A percentile compares a stretch with the other conserved stretches of the same genome.
These are phyloP conservation scores for Aquilaria agallochum DNA, from an alignment of 441 rosid genomes.

Conservation along the genomic window DNA sequence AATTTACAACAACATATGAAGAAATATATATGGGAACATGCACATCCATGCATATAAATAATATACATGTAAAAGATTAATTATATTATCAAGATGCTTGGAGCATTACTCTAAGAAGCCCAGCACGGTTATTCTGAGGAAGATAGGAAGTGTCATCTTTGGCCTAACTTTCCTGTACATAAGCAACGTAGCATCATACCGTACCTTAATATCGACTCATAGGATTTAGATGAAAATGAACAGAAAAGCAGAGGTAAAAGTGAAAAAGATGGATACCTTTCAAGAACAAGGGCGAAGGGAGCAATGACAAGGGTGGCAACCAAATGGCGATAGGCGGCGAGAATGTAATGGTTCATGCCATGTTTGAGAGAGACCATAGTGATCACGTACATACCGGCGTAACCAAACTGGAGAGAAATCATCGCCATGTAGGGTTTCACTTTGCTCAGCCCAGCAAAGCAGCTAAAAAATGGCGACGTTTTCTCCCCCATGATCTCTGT, in stretches of 20 bases:
- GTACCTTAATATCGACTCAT: no score
- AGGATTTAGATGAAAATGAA: neutral
- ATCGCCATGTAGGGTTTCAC: slow-evolving; percentile 77
- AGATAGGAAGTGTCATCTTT: slow-evolving; percentile 64
- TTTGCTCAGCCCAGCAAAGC: slow-evolving; percentile 19
- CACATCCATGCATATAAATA: no score
- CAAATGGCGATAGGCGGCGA: slow-evolving; percentile 76
- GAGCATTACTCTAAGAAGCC: slow-evolving; percentile 76
- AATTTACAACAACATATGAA: no score
- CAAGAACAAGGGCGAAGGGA: slow-evolving; percentile 78
- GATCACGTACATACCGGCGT: slow-evolving; percentile 86
- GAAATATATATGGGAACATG: no score
- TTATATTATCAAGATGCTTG: neutral
- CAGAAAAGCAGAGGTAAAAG: neutral
- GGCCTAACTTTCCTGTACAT: slow-evolving; percentile 78
- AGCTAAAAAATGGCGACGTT: slow-evolving; percentile 9
- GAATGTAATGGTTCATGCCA: slow-evolving; percentile 79
- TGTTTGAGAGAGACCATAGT: slow-evolving; percentile 66
- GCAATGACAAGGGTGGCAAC: slow-evolving; percentile 66
- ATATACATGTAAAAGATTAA: no score
- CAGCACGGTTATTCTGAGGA: slow-evolving; percentile 62
- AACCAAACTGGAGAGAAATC: slow-evolving; percentile 76
- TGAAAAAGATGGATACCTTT: slow-evolving; percentile 34
- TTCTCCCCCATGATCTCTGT: slow-evolving; percentile 26
- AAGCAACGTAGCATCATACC: neutral